A percentile compares a stretch with the other conserved stretches of the same genome.
Conservation (phyloP, 768 basidiomycete species). For the Mycena capillaripes region DNA sequence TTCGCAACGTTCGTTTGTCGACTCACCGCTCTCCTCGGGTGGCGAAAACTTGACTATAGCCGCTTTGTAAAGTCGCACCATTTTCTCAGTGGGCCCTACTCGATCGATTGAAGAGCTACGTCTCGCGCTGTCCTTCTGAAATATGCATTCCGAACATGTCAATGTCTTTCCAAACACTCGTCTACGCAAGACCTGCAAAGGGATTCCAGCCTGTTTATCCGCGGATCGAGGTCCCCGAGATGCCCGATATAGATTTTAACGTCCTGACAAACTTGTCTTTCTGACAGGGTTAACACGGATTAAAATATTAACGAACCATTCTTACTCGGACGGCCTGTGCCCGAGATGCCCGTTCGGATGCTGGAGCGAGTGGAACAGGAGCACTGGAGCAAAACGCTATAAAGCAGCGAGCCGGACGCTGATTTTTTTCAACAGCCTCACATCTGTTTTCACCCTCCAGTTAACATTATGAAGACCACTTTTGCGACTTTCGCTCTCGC, state of each 20-base stretch:
- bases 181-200: no score
- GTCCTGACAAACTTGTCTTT: neutral
- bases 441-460: constrained; percentile 22
- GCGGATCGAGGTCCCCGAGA: neutral
- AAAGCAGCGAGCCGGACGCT: neutral
- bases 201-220: no score
- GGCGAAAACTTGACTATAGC: no score
- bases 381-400: neutral
- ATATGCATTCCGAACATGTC: no score
- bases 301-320: neutral
- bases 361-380: neutral
- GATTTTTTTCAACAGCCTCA: constrained; percentile 1
- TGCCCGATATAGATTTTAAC: neutral
- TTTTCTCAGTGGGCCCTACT: no score
- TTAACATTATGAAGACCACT: constrained; percentile 13
- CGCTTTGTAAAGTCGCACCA: no score
- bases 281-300: neutral
- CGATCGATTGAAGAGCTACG: no score
- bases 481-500: constrained; percentile 10
- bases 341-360: constrained; percentile 11
- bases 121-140: no score
- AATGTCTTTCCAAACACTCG: no score
- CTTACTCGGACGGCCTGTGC: neutral
- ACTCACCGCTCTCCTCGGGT: no score
- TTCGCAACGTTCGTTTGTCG: no score